These are phyloP conservation scores for Scenedesmus sp. DNA, from an alignment of 163 green algal species.

Conservation along the genomic window DNA sequence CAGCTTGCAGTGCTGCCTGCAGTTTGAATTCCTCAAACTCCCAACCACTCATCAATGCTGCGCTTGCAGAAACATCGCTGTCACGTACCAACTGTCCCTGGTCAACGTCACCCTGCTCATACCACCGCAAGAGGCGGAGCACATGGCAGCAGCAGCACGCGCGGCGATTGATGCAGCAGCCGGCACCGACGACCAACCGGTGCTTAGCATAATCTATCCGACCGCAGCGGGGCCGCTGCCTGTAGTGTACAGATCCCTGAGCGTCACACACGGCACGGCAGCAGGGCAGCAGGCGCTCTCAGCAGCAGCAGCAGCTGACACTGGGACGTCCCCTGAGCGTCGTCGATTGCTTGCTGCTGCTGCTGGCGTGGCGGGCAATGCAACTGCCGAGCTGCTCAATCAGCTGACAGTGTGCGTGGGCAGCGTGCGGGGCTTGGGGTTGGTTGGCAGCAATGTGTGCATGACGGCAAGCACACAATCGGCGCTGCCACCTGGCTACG, in stretches of 20 bases:
- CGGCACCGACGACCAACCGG: not conserved
- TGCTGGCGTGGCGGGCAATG: not conserved
- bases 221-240: slow-evolving; percentile 13
- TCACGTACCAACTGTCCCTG: not conserved
- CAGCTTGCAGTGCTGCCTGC: no score
- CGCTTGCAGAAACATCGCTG: not conserved
- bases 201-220: slow-evolving; percentile 4
- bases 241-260: not conserved
- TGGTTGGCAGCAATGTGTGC: slow-evolving; percentile 32
- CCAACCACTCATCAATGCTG: no score
- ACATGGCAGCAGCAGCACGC: not conserved
- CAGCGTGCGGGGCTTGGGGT: slow-evolving; percentile 8
- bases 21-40: no score
- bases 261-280: no score
- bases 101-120: slow-evolving; percentile 15
- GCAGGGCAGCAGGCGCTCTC: no score
- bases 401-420: slow-evolving; percentile 4
- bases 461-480: not conserved
- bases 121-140: slow-evolving; percentile 2
- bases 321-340: no score
- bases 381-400: no score
- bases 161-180: no score
- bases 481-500: not conserved
- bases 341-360: not conserved
- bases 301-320: no score